Base-by-base conservation (phyloP, 2,329 filamentous ascomycete species). In the Endothia cerciana region DNA sequence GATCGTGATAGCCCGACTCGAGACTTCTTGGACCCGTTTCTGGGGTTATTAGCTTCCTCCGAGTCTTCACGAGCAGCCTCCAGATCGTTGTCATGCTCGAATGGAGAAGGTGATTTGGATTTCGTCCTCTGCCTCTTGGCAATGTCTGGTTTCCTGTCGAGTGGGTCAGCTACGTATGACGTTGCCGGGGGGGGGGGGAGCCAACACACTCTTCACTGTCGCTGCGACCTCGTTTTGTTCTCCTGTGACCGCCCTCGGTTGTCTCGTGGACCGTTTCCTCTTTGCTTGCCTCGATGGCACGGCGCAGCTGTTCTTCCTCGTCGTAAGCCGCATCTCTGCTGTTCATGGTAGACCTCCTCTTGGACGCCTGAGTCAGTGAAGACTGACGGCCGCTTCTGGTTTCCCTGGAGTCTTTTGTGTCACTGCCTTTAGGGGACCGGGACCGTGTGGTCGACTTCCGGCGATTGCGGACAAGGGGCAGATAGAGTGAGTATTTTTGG, bases 301-400 rank as follows among this genome's bases (percentile, higher is more conserved):
- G 88, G 63, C 93, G 88, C 47, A 99, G 78, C 73, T 94, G 89
- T 76, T 96, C 93, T 72, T 97, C 94, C 78, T 99, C 95, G 70
- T 98, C 94, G 72, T 98, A 98, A 28, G 93, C 94, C 51, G 94
- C 94, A 76, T 93, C 91, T 69, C 94, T 89, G 76, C 95, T 99
- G 75, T 98, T 97, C 93, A 98, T 97, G 7, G 95, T 99, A 25
- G 93, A 97, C 36, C 95, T 87, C 67, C 95, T 88, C 77, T 97
- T 98, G 45, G 90, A 88, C 62, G 87, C 85, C 63, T 87, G 84
- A 53, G 79, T 80, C 13, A 79, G 75, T 1, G 82, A 79, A 11
- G 81, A 82, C 63, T 81, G 81, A 58, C 83, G 87, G 70, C 80
- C 86, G 74, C 76, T 87, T 79, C 86, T 88, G 10, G 66, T 68